Base-by-base conservation (phyloP, 805 yeast species). In the Metschnikowia chrysomelidarum region DNA sequence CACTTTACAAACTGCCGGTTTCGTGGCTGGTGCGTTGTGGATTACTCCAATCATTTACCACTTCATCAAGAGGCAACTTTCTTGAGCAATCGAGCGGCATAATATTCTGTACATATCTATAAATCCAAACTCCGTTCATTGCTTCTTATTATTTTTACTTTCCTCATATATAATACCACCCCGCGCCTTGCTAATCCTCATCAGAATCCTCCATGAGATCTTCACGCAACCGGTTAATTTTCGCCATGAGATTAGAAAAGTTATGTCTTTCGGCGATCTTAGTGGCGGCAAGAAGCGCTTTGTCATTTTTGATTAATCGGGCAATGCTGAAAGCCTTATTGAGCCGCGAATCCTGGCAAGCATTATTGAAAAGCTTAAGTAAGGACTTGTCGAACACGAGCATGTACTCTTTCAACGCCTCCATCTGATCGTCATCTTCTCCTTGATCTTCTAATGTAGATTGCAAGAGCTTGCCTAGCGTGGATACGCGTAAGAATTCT, bases 221-320 rank as follows among this genome's bases (percentile, higher is more conserved):
- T 36, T 67, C 71, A 40, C 72, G 53, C 18, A 67, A 52, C 44
- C 56, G 56, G 18, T 59, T 60, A 35, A 68, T 62, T 41, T 63
- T 64, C 24, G 43, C 49, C 6, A 68, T 67, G 40, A 68, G 57
- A 24, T 58, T 62, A 11, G 50, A 38, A 32, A 56, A 64, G 37
- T 59, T 66, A 46, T 63, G 59, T 40, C 96, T 73, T 51, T 85
- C 85, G 1, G 96, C 87, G 36, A 91, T 85, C 59, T 83, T 83
- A 10, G 76, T 67, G 1, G 97, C 96, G 0, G 96, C 96, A 36
- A 71, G 73, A 43, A 89, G 63, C 3, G 95, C 94, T 47, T 82
- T 79, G 43, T 84, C 91, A 46, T 79, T 82, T 47, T 78, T 76
- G 48, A 91, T 67, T 51, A 83, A 77, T 41, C 69, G 72, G 6